Conservation (phyloP, 805 yeast genomes). For the Saturnispora besseyi region DNA sequence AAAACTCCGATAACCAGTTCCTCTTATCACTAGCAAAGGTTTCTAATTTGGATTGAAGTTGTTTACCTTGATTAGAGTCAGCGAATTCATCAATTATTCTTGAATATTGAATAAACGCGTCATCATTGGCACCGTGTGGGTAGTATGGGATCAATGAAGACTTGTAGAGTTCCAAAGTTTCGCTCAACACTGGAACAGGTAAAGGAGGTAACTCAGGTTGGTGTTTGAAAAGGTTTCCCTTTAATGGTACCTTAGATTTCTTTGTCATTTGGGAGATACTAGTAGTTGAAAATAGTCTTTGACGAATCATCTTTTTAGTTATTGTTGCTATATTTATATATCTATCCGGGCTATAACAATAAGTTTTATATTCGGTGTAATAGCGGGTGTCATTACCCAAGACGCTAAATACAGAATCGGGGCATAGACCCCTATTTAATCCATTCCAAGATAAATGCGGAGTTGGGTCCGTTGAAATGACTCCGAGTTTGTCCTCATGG, state of each 20-base stretch:
- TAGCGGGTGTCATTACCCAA: not conserved
- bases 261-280: not conserved
- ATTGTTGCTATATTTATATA: not conserved
- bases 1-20: slow-evolving; percentile 86
- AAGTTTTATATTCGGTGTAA: not conserved
- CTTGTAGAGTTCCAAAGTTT: slow-evolving; percentile 63
- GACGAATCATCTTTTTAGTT: not conserved
- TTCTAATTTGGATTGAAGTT: slow-evolving; percentile 61
- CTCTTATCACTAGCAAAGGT: slow-evolving; percentile 48
- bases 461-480: not conserved
- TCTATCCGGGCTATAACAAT: not conserved
- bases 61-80: slow-evolving; percentile 45
- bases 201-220: slow-evolving; percentile 71
- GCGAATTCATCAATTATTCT: slow-evolving; percentile 59
- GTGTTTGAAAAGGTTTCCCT: slow-evolving; percentile 60
- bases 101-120: slow-evolving; percentile 32
- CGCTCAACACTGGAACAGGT: slow-evolving; percentile 77
- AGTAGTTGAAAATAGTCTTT: not conserved
- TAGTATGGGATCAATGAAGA: slow-evolving; percentile 64
- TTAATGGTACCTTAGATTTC: not conserved
- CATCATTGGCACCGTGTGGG: slow-evolving; percentile 39
- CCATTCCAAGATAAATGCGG: not conserved
- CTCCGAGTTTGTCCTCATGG: not conserved
- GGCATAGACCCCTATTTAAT: not conserved
- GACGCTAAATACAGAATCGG: not conserved